Base-by-base conservation (phyloP, 805 yeast genomes). In the Pichia kluyveri region DNA sequence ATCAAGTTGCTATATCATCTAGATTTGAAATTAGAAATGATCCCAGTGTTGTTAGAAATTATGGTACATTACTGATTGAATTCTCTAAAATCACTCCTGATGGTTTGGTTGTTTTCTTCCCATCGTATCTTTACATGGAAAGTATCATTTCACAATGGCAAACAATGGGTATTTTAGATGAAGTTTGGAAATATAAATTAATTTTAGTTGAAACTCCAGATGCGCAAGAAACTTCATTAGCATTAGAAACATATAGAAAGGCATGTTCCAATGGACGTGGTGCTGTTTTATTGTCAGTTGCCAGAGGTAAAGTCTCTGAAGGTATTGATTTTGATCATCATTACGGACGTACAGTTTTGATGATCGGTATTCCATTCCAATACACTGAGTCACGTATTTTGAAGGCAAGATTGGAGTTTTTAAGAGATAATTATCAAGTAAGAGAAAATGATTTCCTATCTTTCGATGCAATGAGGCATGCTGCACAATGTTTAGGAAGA, bases 261-360 rank as follows among this genome's bases (percentile, higher is more conserved):
- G 99, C 99, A 0, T 93, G 99, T 60, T 82, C 91, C 1, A 93
- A 93, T 65, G 99, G 99, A 5, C 73, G 99, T 54, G 99, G 99
- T 5, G 99, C 99, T 0, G 91, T 95, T 2, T 74, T 93, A 59
- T 74, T 93, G 39, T 88, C 96, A 36, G 99, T 93, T 51, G 99
- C 99, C 14, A 89, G 99, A 75, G 99, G 99, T 9, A 93, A 93
- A 62, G 99, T 93, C 1, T 86, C 96, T 0, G 99, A 93, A 67
- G 99, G 99, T 52, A 93, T 93, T 56, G 99, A 93, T 88, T 93
- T 93, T 69, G 98, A 93, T 62, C 96, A 93, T 63, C 99, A 93
- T 55, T 93, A 86, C 64, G 99, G 99, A 14, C 79, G 99, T 60
- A 88, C 98, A 0, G 99, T 93, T 52, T 72, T 93, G 51, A 91